These are phyloP conservation scores for Beta lomatogona DNA, from an alignment of 179 eudicot genomes.

Conservation along the genomic window DNA sequence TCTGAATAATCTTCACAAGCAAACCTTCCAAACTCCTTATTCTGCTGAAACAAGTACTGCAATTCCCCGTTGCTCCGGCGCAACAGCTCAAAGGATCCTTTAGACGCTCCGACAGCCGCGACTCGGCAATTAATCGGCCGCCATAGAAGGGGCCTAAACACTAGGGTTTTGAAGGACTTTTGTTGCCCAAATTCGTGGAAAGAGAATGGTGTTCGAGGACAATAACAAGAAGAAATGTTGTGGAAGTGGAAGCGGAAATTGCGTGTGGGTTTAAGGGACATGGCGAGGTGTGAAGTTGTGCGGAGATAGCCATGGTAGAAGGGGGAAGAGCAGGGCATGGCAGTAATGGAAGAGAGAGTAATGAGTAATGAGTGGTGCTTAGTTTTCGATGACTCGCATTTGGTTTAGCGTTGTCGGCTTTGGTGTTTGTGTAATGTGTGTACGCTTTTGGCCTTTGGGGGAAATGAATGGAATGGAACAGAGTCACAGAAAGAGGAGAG, in stretches of 20 bases:
- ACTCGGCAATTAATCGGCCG: slow-evolving; percentile 17
- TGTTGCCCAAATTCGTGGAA: slow-evolving; percentile 8
- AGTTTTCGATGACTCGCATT: neutral
- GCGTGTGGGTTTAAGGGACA: slow-evolving; percentile 28
- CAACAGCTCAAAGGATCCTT: neutral
- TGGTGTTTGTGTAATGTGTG: too few species aligned
- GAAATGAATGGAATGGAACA: too few species aligned
- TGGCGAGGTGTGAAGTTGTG: slow-evolving; percentile 32
- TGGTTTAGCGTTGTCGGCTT: neutral
- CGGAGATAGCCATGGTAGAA: slow-evolving; percentile 34
- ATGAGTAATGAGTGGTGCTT: neutral
- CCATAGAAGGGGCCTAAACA: slow-evolving; percentile 9
- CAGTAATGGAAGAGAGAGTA: neutral
- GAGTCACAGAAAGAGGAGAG: too few species aligned
- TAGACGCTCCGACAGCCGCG: neutral
- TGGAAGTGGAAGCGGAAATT: slow-evolving; percentile 7
- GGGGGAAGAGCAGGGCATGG: slow-evolving; percentile 40
- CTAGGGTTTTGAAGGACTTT: slow-evolving; percentile 15
- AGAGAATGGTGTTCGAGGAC: slow-evolving; percentile 9
- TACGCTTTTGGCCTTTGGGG: too few species aligned
- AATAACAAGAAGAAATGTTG: slow-evolving; percentile 8
- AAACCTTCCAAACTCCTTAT: slow-evolving; percentile 38
- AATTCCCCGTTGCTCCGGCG: neutral
- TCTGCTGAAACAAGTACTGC: slow-evolving; percentile 31
- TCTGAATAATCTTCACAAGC: slow-evolving; percentile 43